These are phyloP conservation scores for Lactarius pseudohatsudake DNA, from an alignment of 768 basidiomycete genomes.

Conservation along the genomic window DNA sequence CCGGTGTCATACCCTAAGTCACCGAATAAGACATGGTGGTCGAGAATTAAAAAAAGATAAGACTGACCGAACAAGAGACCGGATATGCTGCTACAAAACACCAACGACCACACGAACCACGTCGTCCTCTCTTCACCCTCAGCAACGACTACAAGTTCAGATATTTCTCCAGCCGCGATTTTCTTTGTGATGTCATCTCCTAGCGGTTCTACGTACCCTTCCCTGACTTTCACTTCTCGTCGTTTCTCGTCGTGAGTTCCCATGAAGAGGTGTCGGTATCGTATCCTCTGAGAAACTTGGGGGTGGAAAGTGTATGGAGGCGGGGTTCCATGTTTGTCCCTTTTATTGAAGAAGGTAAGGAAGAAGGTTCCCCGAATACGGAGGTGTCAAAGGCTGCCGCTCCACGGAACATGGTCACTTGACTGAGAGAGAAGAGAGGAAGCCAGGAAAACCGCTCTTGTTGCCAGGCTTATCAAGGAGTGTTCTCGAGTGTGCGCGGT, in stretches of 20 bases:
- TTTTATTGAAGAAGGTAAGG: not conserved
- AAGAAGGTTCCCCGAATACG: not conserved
- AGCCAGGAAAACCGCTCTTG: no score
- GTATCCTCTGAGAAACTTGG: not conserved
- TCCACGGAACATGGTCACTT: slow-evolving; percentile 2
- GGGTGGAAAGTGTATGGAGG: not conserved
- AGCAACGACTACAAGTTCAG: slow-evolving; percentile 56
- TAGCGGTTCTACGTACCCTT: not conserved
- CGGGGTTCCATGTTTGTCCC: not conserved
- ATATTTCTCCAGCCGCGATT: slow-evolving; percentile 47
- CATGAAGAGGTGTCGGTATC: slow-evolving; percentile 1
- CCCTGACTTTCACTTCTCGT: not conserved
- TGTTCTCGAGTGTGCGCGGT: no score
- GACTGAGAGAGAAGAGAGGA: not conserved
- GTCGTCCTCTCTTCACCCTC: slow-evolving; percentile 68
- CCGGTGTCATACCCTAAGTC: slow-evolving; percentile 70
- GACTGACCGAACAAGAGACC: slow-evolving; percentile 70
- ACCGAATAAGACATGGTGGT: not conserved
- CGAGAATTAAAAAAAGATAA: not conserved
- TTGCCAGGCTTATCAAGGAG: no score
- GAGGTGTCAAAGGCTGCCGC: not conserved
- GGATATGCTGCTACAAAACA: slow-evolving; percentile 70
- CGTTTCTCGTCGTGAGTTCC: slow-evolving; percentile 8
- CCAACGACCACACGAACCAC: slow-evolving; percentile 77
- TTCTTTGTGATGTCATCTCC: slow-evolving; percentile 14